Base-by-base conservation (phyloP, 805 yeast genomes). In the Candida insectorum region DNA sequence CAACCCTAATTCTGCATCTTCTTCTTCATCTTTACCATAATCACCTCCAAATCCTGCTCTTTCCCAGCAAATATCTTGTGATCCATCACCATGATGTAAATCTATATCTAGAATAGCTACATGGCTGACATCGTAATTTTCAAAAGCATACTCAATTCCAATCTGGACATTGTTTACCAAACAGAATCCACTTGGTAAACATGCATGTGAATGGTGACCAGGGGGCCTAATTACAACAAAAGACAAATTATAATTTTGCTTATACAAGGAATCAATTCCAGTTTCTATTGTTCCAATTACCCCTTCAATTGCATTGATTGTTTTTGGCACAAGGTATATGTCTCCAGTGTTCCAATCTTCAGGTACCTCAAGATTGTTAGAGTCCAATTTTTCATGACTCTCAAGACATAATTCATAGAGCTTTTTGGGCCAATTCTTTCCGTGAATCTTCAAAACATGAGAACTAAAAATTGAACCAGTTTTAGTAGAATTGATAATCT, bases 81-180 rank as follows among this genome's bases (percentile, higher is more conserved):
- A 74, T 10, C 95, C 95, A 56, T 85, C 95, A 12, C 95, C 95
- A 51, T 85, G 95, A 51, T 85, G 95, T 26, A 85, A 65, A 54
- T 85, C 95, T 41, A 86, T 81, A 54, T 85, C 95, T 19, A 85
- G 58, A 13, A 85, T 81, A 0, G 82, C 88, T 12, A 87, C 87
- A 59, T 85, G 95, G 1, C 91, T 80, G 2, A 85, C 78, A 2
- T 68, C 77, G 47, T 81, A 75, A 6, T 64, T 54, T 26, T 64
- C 73, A 34, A 66, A 71, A 1, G 94, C 94, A 50, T 85, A 85
- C 48, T 84, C 89, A 16, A 83, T 77, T 2, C 83, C 86, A 21
- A 86, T 76, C 39, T 85, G 94, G 0, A 81, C 94, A 49, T 85
- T 85, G 58, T 85, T 85, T 33, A 85, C 65, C 29, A 86, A 57